Base-by-base conservation (phyloP, 176 grass and related monocot genomes). In the Elaeis guineensis region DNA sequence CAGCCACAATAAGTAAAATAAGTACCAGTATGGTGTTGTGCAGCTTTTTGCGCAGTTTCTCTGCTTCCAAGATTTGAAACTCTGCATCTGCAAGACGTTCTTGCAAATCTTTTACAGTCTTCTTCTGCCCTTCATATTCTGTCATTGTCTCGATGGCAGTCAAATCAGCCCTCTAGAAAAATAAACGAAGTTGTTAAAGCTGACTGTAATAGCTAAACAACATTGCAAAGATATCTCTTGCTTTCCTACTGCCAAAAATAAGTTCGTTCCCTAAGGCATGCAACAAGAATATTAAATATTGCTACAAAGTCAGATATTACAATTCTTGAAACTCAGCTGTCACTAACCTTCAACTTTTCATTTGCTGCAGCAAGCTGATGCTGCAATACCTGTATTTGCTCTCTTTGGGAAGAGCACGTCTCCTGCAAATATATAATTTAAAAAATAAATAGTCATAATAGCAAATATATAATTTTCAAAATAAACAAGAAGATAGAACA, bases 21-120 rank as follows among this genome's bases (percentile, higher is more conserved):
- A 55, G 44, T 74, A 99, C 94, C 88, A 93, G 50, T 81, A 99
- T 99, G 5, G 88, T 93, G 17, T 99, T 99, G 20, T 99, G 94
- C n/a, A 93, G 44, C 57, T 81, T 97, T 72, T 91, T 97, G 5
- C 93, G 87, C 63, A 91, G 49, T 21, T 79, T 81, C 8, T 97
- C 93, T 19, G 69, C 94, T 81, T 99, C 88, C 59, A 79, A 50
- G 50, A 93, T 89, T 76, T 85, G 94, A 74, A 65, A 77, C 32
- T 99, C 94, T 14, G 94, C 94, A 54, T 75, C 64, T 39, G 73
- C 70, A 32, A 99, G 79, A 23, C 73, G 94, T 49, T 89, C 70
- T 69, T 82, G 78, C 5, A 99, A 73, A 51, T 86, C 80, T 63
- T 85, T 77, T 30, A 99, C 69, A 68, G 54, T 86, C 28, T 32